phyloP scores from a whole-genome alignment of 2,329 filamentous ascomycete species.

The Alternaria sp. region DNA sequence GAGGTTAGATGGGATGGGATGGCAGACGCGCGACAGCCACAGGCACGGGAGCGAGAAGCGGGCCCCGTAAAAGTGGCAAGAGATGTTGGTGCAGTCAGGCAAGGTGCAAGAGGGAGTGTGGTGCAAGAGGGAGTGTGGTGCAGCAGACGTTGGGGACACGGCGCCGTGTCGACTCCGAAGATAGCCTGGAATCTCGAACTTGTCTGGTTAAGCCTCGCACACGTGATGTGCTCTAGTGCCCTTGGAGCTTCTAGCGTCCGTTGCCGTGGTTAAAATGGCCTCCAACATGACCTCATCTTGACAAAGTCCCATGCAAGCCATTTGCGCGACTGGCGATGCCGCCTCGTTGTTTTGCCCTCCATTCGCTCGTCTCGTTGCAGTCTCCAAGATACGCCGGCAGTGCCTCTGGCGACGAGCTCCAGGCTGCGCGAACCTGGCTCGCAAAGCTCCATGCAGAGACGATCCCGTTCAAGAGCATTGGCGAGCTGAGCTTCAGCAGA shows the following conservation, averaged over 20 bases:
- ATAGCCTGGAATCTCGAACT: conserved; percentile 19
- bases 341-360: conserved; percentile 1
- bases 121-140: conserved; percentile 22
- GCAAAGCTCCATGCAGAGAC: conserved; percentile 61
- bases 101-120: conserved; percentile 14
- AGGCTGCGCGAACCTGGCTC: conserved; percentile 65
- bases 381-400: conserved; percentile 15
- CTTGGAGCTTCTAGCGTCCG: conserved; percentile 16
- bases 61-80: conserved; percentile 28
- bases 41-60: conserved; percentile 19
- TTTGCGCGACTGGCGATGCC: conserved; percentile 6
- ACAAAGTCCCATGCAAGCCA: conserved; percentile 16
- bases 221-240: conserved; percentile 15
- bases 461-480: conserved; percentile 63
- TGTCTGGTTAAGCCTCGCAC: conserved; percentile 13
- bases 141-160: conserved; percentile 33
- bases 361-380: neutral
- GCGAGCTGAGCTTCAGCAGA: conserved; percentile 68
- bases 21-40: conserved; percentile 11
- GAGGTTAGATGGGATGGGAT: conserved; percentile 10
- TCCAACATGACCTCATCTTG: conserved; percentile 23
- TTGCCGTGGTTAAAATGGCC: conserved; percentile 17
- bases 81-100: conserved; percentile 21
- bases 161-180: conserved; percentile 13
- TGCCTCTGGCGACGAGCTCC: conserved; percentile 42